Base-by-base conservation (phyloP, 805 yeast species). In the Schizosaccharomyces lindneri region DNA sequence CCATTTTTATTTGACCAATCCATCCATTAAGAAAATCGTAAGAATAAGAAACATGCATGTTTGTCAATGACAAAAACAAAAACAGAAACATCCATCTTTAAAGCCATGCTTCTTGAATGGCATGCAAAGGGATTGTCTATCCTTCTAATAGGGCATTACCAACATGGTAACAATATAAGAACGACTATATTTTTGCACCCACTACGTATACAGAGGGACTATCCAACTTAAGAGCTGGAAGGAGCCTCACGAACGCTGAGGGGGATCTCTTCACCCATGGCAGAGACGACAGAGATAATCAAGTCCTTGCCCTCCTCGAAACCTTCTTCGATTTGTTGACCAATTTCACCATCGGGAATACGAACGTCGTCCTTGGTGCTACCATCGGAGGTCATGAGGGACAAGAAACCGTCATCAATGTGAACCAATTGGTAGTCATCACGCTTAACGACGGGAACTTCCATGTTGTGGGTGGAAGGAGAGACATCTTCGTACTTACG, bases 401-500 rank as follows among this genome's bases (percentile, higher is more conserved):
- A 85, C 75, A 93, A 84, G 94, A 76, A 93, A 68, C 95, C 98
- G 73, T 93, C 98, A 74, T 93, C 98, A 72, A 93, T 88, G 81
- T 93, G 95, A 78, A 90, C 62, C 68, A 74, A 86, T 81, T 87
- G 95, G 85, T 67, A 93, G 82, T 93, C 98, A 70, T 84, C 81
- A 84, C 98, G 94, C 73, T 76, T 73, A 72, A 93, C 98, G 76
- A 87, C 83, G 78, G 98, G 98, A 75, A 90, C 97, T 79, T 90
- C 97, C 97, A 93, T 88, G 81, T 93, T 93, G 83, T 93, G 98
- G 80, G 98, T 93, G 67, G 98, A 93, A 79, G 98, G 98, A 70
- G 97, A 93, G 76, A 93, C 85, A 80, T 93, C 98, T 84, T 93
- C 98, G 78, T 89, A 84, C 82, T 93, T 93, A 89, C 93, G 93